Conservation (phyloP, 768 basidiomycete genomes). For the Lactarius sp. region DNA sequence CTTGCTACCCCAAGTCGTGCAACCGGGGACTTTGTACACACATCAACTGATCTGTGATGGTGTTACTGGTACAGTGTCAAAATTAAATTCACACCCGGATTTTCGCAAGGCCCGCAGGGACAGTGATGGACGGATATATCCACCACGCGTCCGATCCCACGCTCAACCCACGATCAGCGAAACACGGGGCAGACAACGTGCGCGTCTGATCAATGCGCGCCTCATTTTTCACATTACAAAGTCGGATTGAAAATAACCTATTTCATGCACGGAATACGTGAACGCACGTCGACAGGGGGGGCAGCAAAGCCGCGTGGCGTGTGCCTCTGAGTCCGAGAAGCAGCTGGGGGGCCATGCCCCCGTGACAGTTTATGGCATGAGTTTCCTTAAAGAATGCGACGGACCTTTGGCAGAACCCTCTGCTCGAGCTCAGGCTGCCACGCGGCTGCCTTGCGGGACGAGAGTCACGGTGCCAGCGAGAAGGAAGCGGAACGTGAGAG, state of each 20-base stretch:
- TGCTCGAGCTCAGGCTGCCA: background rate
- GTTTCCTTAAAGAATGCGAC: background rate
- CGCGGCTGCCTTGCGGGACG: slow-evolving; percentile 15
- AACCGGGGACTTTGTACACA: background rate
- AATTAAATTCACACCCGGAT: no score
- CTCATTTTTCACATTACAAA: background rate
- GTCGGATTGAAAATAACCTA: background rate
- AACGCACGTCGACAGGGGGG: background rate
- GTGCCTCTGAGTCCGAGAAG: background rate
- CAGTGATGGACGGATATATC: background rate
- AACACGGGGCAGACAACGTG: background rate
- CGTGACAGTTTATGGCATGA: background rate
- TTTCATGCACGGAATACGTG: slow-evolving; percentile 6
- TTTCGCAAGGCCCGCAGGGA: background rate
- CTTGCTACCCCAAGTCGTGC: background rate
- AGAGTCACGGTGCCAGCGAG: background rate
- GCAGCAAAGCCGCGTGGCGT: slow-evolving; percentile 5
- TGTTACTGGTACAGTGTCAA: background rate
- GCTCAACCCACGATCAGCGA: slow-evolving; percentile 1
- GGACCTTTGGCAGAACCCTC: background rate
- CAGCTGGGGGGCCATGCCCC: background rate
- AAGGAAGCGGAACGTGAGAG: background rate
- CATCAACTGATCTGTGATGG: slow-evolving; percentile 16
- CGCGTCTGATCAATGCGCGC: background rate
- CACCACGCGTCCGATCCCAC: background rate